Evolutionary conservation across 176 grass and related monocot species (phyloP).

Genomic region (Dactylis glomerata): DNA sequence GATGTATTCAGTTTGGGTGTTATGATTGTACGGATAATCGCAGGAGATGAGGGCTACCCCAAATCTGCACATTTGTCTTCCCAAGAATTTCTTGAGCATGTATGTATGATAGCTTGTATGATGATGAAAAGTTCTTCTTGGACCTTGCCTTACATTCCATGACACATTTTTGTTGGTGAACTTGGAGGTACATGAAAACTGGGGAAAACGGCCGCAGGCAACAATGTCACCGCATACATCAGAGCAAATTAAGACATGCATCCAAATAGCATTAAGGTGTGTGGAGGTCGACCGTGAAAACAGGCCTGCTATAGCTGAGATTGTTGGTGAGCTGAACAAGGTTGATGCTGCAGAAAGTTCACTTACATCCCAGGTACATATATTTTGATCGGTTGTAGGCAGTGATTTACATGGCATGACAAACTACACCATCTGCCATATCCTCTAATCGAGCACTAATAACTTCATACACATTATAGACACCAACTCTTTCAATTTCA

Average conservation of each 20-base stretch:
- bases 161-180: not conserved
- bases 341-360: not conserved
- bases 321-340: not conserved
- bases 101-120: too few species aligned
- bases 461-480: too few species aligned
- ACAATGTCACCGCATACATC: not conserved
- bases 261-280: not conserved
- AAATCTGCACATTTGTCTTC: too few species aligned
- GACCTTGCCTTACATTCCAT: not conserved
- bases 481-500: too few species aligned
- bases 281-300: not conserved
- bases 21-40: too few species aligned
- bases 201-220: not conserved
- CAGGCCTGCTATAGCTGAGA: not conserved
- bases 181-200: not conserved
- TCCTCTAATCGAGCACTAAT: too few species aligned
- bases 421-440: too few species aligned
- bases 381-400: too few species aligned
- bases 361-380: not conserved
- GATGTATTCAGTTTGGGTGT: too few species aligned
- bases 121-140: not conserved
- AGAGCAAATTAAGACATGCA: not conserved
- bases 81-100: too few species aligned
- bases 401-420: too few species aligned
- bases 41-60: too few species aligned